Evolutionary conservation across 2,329 filamentous ascomycete species (phyloP), one percentile per base, ranked within the genome.

Genomic region (Talaromyces albobiverticillius): DNA sequence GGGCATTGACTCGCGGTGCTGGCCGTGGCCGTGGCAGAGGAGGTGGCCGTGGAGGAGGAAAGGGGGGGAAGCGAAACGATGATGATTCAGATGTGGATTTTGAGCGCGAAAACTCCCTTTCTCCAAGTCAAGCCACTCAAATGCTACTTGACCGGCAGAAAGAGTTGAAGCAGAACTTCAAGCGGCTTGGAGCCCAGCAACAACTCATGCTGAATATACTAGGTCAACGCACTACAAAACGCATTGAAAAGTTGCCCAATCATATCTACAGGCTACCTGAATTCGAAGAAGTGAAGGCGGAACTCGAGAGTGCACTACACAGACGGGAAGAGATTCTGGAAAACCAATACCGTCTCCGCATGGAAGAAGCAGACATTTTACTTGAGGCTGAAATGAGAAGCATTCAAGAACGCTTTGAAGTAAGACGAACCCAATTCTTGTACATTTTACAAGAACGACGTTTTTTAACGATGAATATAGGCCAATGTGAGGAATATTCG

Each of bases 231-330:
- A 69, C 72, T 66, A 76, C 56, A 60, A 65, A 52, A 69, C 64
- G 42, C 61, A 77, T 67, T 26, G 73, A 76, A 47, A 70, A 72
- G 51, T 71, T 71, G 42, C 68, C 66, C 10, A 73, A 77, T 59
- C 67, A 65, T 46, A 64, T 70, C 7, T 68, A n/a, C n/a, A n/a
- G n/a, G n/a, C n/a, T 70, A 4, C 67, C 69, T 2, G 71, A 76
- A 57, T 74, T 68, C 51, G 60, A 70, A 4, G 64, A 70, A 51
- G 59, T 76, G 29, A 61, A 69, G 46, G 56, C 59, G 26, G 65
- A 66, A 16, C 60, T 77, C 29, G 57, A 64, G 48, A 60, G 49
- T 47, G 62, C 57, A 34, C 61, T 67, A 45, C 62, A 64, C 31
- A 57, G 60, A 58, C 64, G 61, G 55, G 59, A 64, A 54, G 67